These are phyloP conservation scores for Lepiota venenata DNA, from an alignment of 768 basidiomycete genomes.

Conservation along the genomic window DNA sequence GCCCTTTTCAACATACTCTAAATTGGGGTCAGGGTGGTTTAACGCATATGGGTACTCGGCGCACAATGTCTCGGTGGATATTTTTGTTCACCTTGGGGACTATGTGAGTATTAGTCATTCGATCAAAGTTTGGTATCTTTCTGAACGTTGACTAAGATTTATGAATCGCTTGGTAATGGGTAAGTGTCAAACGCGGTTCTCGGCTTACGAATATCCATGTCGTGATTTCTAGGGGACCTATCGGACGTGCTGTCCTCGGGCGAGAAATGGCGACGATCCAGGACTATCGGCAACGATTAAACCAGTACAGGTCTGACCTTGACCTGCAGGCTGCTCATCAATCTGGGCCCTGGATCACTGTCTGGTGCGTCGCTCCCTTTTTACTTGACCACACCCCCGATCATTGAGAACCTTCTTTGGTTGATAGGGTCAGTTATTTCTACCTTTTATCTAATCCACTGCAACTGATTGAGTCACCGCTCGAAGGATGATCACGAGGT, in stretches of 20 bases:
- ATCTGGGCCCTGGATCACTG: slow-evolving; percentile 51
- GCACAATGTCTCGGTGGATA: slow-evolving; percentile 46
- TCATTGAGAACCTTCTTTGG: neutral
- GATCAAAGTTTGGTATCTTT: neutral
- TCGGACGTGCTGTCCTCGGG: slow-evolving; percentile 48
- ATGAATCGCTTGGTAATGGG: slow-evolving; percentile 42
- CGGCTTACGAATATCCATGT: neutral
- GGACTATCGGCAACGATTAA: slow-evolving; percentile 50
- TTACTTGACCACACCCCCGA: neutral
- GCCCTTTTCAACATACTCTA: neutral
- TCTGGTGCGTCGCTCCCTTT: slow-evolving; percentile 35
- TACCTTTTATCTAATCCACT: neutral
- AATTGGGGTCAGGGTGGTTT: slow-evolving; percentile 42
- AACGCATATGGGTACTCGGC: slow-evolving; percentile 59
- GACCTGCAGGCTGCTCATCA: slow-evolving; percentile 47
- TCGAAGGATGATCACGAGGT: slow-evolving; percentile 50
- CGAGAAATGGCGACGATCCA: slow-evolving; percentile 53
- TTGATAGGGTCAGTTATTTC: slow-evolving; percentile 1
- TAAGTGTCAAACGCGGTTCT: slow-evolving; percentile 5
- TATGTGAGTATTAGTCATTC: slow-evolving; percentile 36
- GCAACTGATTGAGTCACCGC: slow-evolving; percentile 2
- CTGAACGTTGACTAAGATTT: slow-evolving; percentile 31
- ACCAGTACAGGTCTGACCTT: slow-evolving; percentile 50
- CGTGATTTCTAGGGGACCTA: slow-evolving; percentile 30
- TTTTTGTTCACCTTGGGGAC: slow-evolving; percentile 58